Evolutionary conservation across 371 early-diverging fungal species (phyloP), one percentile per base, ranked within the genome.

Genomic region (Mucor saturninus): DNA sequence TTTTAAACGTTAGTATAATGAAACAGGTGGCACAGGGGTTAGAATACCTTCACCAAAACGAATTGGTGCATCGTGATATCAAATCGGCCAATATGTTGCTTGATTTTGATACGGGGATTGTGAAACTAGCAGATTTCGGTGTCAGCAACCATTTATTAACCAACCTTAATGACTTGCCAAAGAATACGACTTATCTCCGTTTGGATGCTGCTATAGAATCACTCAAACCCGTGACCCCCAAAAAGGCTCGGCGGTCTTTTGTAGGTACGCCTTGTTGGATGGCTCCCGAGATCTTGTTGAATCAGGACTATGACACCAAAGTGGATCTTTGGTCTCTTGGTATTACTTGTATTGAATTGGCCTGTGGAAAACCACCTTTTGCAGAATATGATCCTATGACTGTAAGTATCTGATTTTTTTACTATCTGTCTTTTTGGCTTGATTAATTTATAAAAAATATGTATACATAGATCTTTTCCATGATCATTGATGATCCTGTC

Each of bases 21-120:
- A 86, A 91, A 35, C 95, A 97, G 67, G 94, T 96, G 5, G 76
- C 94, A 46, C 78, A 79, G 11, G 97, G 97, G 0, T 81, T 99
- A 30, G 84, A 86, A 13, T 99, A 98, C 74, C 83, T 99, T 31
- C 98, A 99, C 72, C 88, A 88, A 53, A 90, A 89, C 43, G 89
- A 89, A 11, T 92, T 98, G 54, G 95, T 98, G 56, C 99, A 98
- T 68, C 88, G 99, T 32, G 99, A 98, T 68, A 92, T 98, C 63
- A 98, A 98, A 81, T 90, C 93, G 83, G 81, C 65, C 71, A 99
- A 99, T 75, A 83, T 98, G 45, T 79, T 98, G 46, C 69, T 99
- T 38, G 87, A 91, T 64, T 95, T 95, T 42, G 88, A 70, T 45
- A 69, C 72, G 21, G 81, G 81, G 1, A 61, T 66, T 26, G 72